A percentile compares a stretch with the other conserved stretches of the same genome.
These are phyloP conservation scores for Auriculariales sp. DNA, from an alignment of 768 basidiomycete genomes.

Conservation along the genomic window DNA sequence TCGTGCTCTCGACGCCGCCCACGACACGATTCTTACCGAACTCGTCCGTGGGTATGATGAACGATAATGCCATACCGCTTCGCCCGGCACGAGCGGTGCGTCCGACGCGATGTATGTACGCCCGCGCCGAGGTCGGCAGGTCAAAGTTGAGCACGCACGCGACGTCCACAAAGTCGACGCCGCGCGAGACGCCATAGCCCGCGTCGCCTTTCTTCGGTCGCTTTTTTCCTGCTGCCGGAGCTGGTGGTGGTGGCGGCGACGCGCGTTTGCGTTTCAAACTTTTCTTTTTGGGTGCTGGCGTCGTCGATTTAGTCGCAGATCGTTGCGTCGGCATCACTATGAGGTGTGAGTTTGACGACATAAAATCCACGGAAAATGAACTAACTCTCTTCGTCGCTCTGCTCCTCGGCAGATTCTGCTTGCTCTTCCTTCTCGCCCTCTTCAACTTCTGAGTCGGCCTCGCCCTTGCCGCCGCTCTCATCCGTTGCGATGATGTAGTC, in stretches of 20 bases:
- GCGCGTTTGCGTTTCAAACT: constrained; percentile 47
- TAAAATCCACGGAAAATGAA: neutral
- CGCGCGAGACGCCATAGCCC: constrained; percentile 89
- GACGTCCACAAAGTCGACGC: constrained; percentile 93
- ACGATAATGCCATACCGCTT: constrained; percentile 82
- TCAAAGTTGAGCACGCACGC: constrained; percentile 98
- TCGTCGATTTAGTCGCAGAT: constrained; percentile 10
- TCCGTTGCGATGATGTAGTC: constrained; percentile 98
- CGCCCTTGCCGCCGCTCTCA: constrained; percentile 49
- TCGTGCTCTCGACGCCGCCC: constrained; percentile 50
- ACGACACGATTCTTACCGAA: constrained; percentile 69
- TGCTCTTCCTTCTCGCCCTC: constrained; percentile 22
- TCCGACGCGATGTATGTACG: constrained; percentile 92
- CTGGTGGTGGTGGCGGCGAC: constrained; percentile 22
- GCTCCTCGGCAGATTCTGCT: constrained; percentile 22
- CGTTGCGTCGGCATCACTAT: constrained; percentile 45
- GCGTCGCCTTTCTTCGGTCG: constrained; percentile 34
- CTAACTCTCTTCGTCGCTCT: constrained; percentile 23
- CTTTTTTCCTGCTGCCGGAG: constrained; percentile 33
- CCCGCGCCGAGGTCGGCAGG: constrained; percentile 70
- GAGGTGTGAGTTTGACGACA: neutral
- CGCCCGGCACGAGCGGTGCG: constrained; percentile 93
- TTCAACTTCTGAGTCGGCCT: constrained; percentile 36
- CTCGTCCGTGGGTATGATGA: constrained; percentile 55
- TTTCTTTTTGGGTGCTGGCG: constrained; percentile 10